phyloP scores from a whole-genome alignment of 2,329 filamentous ascomycete species.

The Mycocentrospora acerina region DNA sequence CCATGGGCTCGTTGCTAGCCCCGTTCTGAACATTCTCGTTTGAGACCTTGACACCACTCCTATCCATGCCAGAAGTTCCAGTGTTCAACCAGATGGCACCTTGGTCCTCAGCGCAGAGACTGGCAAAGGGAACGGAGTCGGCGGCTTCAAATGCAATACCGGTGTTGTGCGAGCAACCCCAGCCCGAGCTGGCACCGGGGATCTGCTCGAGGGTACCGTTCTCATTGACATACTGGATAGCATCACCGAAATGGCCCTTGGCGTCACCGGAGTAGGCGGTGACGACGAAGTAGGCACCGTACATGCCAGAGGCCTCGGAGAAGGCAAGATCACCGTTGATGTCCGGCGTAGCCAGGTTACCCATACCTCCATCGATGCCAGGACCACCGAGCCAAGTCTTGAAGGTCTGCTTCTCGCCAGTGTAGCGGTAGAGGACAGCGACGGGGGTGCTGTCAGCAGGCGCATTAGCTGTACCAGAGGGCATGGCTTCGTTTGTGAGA shows the following conservation, averaged over 20 bases:
- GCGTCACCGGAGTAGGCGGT: slow-evolving; percentile 59
- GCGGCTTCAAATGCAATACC: slow-evolving; percentile 65
- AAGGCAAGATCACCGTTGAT: slow-evolving; percentile 65
- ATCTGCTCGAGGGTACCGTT: slow-evolving; percentile 55
- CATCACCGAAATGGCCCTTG: slow-evolving; percentile 61
- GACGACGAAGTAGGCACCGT: slow-evolving; percentile 64
- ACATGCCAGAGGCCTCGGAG: slow-evolving; percentile 57
- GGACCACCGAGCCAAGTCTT: slow-evolving; percentile 63
- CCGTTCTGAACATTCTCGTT: slow-evolving; percentile 65
- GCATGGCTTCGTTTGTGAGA: slow-evolving; percentile 59
- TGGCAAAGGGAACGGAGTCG: slow-evolving; percentile 59
- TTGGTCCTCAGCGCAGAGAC: slow-evolving; percentile 63
- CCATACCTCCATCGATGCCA: slow-evolving; percentile 49
- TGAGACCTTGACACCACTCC: slow-evolving; percentile 61
- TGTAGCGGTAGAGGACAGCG: slow-evolving; percentile 61
- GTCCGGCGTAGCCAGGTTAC: slow-evolving; percentile 56
- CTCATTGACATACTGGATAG: slow-evolving; percentile 53
- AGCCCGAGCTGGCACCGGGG: slow-evolving; percentile 55
- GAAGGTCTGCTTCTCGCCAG: slow-evolving; percentile 57
- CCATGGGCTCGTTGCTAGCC: slow-evolving; percentile 59
- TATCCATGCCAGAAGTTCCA: slow-evolving; percentile 60
- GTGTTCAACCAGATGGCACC: slow-evolving; percentile 67
- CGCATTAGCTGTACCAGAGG: slow-evolving; percentile 53
- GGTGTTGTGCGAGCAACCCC: slow-evolving; percentile 66
- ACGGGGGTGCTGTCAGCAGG: slow-evolving; percentile 54